These are phyloP conservation scores for Lyophyllum shimeji DNA, from an alignment of 768 basidiomycete genomes.

Conservation along the genomic window DNA sequence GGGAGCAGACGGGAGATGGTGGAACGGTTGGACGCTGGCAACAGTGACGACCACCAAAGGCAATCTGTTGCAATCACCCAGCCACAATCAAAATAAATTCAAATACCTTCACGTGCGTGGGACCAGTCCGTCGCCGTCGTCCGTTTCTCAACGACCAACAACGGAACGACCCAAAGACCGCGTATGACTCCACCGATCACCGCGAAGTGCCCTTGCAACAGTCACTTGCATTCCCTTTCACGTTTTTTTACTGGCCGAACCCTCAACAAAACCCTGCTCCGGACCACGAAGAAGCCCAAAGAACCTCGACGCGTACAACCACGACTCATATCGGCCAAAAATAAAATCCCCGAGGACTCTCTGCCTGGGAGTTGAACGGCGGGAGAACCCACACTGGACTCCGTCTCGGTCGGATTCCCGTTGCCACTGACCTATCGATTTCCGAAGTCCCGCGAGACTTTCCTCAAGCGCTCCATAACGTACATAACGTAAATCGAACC, in stretches of 20 bases:
- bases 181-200: not conserved
- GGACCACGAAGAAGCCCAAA: not conserved
- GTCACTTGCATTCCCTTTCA: not conserved
- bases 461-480: conserved; percentile 1
- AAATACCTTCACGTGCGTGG: conserved; percentile 28
- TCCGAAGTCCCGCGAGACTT: conserved; percentile 5
- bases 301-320: not conserved
- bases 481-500: conserved; percentile 8
- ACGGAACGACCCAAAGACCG: not conserved
- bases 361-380: not conserved
- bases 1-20: conserved; percentile 17
- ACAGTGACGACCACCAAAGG: conserved; percentile 27
- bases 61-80: conserved; percentile 36
- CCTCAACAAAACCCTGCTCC: not conserved
- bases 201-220: not conserved
- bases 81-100: conserved; percentile 34
- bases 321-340: conserved; percentile 5
- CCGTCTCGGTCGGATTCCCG: conserved; percentile 12
- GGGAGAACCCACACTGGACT: not conserved
- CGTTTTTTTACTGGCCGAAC: not conserved
- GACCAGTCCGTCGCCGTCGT: not conserved
- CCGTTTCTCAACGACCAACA: not conserved
- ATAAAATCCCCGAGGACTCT: conserved; percentile 9
- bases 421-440: not conserved
- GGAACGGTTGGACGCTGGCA: conserved; percentile 28